phyloP scores from a whole-genome alignment of 2,329 filamentous ascomycete genomes.

The Nemania sp. region DNA sequence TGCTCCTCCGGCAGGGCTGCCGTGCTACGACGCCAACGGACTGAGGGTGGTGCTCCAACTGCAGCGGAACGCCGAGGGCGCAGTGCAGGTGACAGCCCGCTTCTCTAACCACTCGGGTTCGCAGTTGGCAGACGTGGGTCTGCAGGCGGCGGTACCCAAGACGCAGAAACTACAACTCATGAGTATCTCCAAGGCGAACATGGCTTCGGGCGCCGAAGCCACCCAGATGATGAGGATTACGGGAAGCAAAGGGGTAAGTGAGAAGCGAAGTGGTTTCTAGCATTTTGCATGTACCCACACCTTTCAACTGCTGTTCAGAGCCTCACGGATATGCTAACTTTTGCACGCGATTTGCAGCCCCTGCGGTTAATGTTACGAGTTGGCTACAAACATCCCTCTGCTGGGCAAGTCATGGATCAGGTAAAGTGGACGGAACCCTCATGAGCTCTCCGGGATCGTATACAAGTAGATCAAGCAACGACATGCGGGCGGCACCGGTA shows the following conservation, averaged over 20 bases:
- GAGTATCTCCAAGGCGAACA: constrained; percentile 79
- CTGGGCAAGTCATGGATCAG: constrained; percentile 79
- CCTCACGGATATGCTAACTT: constrained; percentile 4
- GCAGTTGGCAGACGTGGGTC: constrained; percentile 71
- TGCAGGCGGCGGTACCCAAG: constrained; percentile 96
- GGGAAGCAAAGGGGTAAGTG: constrained; percentile 84
- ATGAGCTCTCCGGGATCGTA: constrained; percentile 15
- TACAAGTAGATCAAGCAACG: too few species aligned
- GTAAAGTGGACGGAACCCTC: constrained; percentile 93
- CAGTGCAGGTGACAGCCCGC: constrained; percentile 78
- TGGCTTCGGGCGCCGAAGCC: constrained; percentile 78
- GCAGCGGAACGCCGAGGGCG: constrained; percentile 77
- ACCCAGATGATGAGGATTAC: constrained; percentile 89
- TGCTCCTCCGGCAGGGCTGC: constrained; percentile 58
- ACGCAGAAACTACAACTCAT: constrained; percentile 92
- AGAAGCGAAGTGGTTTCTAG: constrained; percentile 51
- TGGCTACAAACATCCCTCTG: constrained; percentile 72
- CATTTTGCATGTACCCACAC: not conserved
- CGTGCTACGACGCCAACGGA: constrained; percentile 85
- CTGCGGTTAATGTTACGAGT: constrained; percentile 86
- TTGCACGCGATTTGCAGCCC: constrained; percentile 54
- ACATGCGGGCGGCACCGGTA: too few species aligned
- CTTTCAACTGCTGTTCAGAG: not conserved
- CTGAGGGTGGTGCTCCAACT: constrained; percentile 80
- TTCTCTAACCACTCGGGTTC: constrained; percentile 77